These are phyloP conservation scores for Curvularia verruculosa DNA, from an alignment of 2,329 filamentous ascomycete genomes.

Conservation along the genomic window DNA sequence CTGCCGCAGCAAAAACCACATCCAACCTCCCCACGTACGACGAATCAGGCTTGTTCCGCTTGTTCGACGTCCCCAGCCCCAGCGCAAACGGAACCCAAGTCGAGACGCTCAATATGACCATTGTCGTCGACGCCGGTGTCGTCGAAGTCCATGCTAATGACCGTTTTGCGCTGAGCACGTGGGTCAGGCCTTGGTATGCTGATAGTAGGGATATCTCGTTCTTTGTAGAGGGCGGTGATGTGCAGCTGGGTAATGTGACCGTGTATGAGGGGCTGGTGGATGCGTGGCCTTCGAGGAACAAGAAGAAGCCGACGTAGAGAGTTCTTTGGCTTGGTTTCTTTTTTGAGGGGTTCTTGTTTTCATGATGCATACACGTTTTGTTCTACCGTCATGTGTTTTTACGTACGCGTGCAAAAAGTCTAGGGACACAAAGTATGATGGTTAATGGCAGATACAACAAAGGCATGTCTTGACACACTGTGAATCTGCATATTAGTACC, in stretches of 20 bases:
- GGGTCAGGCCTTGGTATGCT: conserved; percentile 48
- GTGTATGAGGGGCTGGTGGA: conserved; percentile 29
- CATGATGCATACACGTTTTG: no score
- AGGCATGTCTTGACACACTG: background rate
- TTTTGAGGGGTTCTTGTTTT: no score
- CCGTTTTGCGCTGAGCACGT: conserved; percentile 52
- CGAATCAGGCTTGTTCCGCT: conserved; percentile 49
- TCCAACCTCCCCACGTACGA: conserved; percentile 48
- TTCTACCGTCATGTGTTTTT: background rate
- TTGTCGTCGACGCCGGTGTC: conserved; percentile 49
- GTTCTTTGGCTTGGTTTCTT: background rate
- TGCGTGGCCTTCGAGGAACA: conserved; percentile 12
- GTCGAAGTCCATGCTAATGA: conserved; percentile 52
- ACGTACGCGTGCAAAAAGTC: background rate
- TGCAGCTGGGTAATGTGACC: conserved; percentile 35
- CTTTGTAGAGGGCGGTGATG: conserved; percentile 23
- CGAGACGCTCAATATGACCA: conserved; percentile 50
- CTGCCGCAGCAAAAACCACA: conserved; percentile 50
- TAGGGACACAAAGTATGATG: background rate
- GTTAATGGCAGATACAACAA: background rate
- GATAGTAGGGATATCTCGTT: conserved; percentile 25
- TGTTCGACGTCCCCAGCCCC: conserved; percentile 48
- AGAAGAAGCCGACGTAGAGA: background rate
- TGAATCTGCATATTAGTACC: background rate
- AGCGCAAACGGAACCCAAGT: conserved; percentile 32